These are phyloP conservation scores for Cunninghamia lanceolata DNA, from an alignment of 75 land plant genomes.

Conservation along the genomic window DNA sequence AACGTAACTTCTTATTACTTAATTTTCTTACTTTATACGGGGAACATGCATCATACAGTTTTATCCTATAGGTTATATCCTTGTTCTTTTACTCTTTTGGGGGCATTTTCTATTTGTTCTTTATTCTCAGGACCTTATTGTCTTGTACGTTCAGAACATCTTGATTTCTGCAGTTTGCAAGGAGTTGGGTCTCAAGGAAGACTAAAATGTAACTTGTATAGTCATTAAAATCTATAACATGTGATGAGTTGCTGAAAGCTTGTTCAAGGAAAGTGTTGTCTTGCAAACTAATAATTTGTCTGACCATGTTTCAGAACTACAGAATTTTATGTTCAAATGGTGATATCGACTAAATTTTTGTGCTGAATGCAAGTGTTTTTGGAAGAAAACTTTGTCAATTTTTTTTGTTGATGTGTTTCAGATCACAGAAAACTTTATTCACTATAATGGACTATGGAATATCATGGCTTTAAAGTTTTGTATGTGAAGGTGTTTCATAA, in stretches of 20 bases:
- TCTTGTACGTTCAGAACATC: background rate
- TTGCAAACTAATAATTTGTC: background rate
- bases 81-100: background rate
- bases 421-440: too few species aligned
- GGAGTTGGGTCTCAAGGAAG: background rate
- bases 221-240: background rate
- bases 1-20: background rate
- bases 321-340: background rate
- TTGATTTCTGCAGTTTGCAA: background rate
- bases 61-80: background rate
- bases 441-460: too few species aligned
- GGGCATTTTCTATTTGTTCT: background rate
- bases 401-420: too few species aligned
- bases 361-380: background rate
- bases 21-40: background rate
- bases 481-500: background rate
- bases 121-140: background rate
- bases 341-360: background rate
- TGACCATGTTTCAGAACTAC: background rate
- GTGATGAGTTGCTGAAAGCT: background rate
- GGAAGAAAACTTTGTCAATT: too few species aligned
- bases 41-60: background rate
- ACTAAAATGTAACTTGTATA: background rate
- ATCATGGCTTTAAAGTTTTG: background rate
- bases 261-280: background rate